Base-by-base conservation (phyloP, 805 yeast species). In the Yamadazyma laniorum region DNA sequence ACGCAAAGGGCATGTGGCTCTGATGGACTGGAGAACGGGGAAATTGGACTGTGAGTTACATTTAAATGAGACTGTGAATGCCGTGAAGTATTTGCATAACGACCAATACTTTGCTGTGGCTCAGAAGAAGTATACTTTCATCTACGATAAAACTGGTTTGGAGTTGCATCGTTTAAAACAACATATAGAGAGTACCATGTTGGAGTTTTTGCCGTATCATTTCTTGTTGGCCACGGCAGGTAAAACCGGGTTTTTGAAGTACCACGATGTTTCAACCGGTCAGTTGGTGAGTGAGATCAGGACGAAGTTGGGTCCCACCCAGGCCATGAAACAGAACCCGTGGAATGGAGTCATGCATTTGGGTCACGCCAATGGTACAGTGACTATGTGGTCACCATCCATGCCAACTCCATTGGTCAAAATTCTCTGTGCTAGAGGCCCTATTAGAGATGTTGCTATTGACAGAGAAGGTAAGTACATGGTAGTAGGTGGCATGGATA, bases 81-180 rank as follows among this genome's bases (percentile, higher is more conserved):
- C 90, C 2, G 96, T 90, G 18, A 85, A 89, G 54, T 89, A 85
- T 63, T 69, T 93, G 45, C 97, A 91, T 54, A 89, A 84, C 55
- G 95, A 90, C 56, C 96, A 89, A 61, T 89, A 71, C 61, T 89
- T 87, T 66, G 99, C 99, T 0, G 96, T 82, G 13, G 98, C 99
- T 2, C 99, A 93, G 65, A 90, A 89, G 64, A 90, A 88, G 59
- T 87, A 91, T 61, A 85, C 93, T 0, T 93, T 83, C 58, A 85
- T 93, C 25, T 93, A 93, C 60, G 96, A 93, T 61, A 82, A 82
- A 48, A 79, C 82, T 45, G 99, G 99, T 19, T 74, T 83, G 37
- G 99, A 93, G 70, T 65, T 93, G 43, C 99, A 93, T 63, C 78
- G 95, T 53, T 71, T 93, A 62, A 85, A 85, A 53, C 93, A 86